Evolutionary conservation across 805 yeast species (phyloP).

Genomic region (Candida easanensis): DNA sequence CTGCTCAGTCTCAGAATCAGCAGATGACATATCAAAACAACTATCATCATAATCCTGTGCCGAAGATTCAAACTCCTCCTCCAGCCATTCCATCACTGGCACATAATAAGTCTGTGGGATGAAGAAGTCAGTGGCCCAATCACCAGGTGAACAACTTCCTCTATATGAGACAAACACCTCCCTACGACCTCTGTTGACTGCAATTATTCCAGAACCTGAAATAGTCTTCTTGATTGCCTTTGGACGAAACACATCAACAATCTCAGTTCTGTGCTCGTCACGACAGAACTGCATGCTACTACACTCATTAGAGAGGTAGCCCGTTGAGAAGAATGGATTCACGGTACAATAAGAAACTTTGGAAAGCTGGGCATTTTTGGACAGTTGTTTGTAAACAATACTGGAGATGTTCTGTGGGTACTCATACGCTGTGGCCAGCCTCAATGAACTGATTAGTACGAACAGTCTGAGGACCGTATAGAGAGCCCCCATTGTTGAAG

Average conservation of each 20-base stretch:
- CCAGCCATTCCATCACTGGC: conserved; percentile 42
- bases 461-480: no score
- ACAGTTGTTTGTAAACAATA: neutral
- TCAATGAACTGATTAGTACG: no score
- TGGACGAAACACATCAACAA: conserved; percentile 17
- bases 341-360: conserved; percentile 9
- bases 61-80: neutral
- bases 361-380: no score
- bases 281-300: conserved; percentile 3
- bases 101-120: conserved; percentile 43
- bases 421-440: neutral
- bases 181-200: conserved; percentile 41
- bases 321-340: conserved; percentile 6
- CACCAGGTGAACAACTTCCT: conserved; percentile 60
- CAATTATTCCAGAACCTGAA: conserved; percentile 53
- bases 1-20: neutral
- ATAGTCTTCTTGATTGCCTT: conserved; percentile 32
- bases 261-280: conserved; percentile 1
- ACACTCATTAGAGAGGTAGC: conserved; percentile 1
- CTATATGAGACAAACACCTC: conserved; percentile 53
- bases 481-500: no score
- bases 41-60: no score
- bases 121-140: conserved; percentile 60
- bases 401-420: neutral
- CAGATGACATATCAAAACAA: no score